A percentile compares a stretch with the other conserved stretches of the same genome.
phyloP scores from a whole-genome alignment of 2,329 filamentous ascomycete species.

The Amesomyces nigricolor region DNA sequence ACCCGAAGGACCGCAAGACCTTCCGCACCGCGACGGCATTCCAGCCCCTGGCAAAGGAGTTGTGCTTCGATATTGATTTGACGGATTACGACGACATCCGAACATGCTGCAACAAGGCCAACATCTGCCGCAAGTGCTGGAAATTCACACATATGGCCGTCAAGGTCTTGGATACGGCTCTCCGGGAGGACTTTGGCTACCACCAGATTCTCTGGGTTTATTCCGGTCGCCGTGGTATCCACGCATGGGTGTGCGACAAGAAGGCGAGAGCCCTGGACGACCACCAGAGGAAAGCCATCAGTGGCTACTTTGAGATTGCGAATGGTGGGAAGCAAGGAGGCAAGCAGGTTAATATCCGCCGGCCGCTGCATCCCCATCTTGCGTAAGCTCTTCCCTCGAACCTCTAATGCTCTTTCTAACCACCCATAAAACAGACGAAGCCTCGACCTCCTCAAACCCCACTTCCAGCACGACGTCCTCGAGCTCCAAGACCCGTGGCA shows the following conservation, averaged over 20 bases:
- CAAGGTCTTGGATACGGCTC: constrained; percentile 79
- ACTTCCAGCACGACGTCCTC: constrained; percentile 81
- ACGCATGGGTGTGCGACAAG: constrained; percentile 97
- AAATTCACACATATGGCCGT: constrained; percentile 97
- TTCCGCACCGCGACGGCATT: constrained; percentile 76
- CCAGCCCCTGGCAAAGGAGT: constrained; percentile 81
- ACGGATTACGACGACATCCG: constrained; percentile 97
- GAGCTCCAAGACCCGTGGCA: constrained; percentile 82
- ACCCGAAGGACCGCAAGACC: constrained; percentile 88
- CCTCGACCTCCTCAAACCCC: constrained; percentile 72
- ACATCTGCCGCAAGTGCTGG: constrained; percentile 94
- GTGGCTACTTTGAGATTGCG: constrained; percentile 85
- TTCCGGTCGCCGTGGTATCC: constrained; percentile 89
- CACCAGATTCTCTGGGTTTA: constrained; percentile 98
- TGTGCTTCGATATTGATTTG: constrained; percentile 99
- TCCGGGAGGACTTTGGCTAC: constrained; percentile 94
- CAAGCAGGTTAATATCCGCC: constrained; percentile 76
- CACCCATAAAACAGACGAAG: constrained; percentile 55
- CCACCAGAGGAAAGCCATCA: constrained; percentile 75
- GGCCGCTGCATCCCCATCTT: constrained; percentile 87
- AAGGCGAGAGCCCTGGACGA: constrained; percentile 81
- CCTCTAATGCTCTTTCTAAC: background rate
- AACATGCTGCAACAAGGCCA: constrained; percentile 89
- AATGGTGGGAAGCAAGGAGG: constrained; percentile 78
- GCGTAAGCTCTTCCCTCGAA: constrained; percentile 43